A percentile compares a stretch with the other conserved stretches of the same genome.
Conservation (phyloP, 768 basidiomycete species). For the Boletus vermiculosoides region DNA sequence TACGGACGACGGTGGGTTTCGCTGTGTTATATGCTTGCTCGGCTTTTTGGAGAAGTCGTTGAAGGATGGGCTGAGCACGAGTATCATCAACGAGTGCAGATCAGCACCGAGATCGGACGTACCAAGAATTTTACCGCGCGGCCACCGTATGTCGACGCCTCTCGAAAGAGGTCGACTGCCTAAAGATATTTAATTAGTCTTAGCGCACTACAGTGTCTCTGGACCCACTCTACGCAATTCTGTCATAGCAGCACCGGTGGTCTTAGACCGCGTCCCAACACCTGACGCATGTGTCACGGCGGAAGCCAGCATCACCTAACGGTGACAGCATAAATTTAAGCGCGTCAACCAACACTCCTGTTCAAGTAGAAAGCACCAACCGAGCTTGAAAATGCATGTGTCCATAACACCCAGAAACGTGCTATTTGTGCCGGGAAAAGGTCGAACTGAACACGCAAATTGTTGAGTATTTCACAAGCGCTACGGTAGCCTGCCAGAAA, state of each 20-base stretch:
- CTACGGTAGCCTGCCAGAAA: constrained; percentile 68
- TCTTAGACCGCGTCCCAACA: constrained; percentile 50
- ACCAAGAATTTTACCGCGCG: constrained; percentile 71
- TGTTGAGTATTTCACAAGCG: constrained; percentile 56
- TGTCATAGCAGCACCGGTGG: constrained; percentile 65
- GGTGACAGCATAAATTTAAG: not conserved
- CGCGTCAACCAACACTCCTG: not conserved
- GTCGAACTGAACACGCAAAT: constrained; percentile 47
- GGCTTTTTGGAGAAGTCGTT: constrained; percentile 60
- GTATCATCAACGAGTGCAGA: constrained; percentile 3
- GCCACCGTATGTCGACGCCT: constrained; percentile 60
- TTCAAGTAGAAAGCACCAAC: constrained; percentile 36
- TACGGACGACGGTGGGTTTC: constrained; percentile 42
- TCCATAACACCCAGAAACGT: constrained; percentile 73
- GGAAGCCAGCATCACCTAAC: constrained; percentile 71
- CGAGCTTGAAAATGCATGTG: constrained; percentile 65
- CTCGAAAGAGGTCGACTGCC: constrained; percentile 64
- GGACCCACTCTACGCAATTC: constrained; percentile 47
- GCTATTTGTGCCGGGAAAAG: constrained; percentile 58
- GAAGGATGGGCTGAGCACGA: constrained; percentile 57
- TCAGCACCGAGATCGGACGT: constrained; percentile 20
- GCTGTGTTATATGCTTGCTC: constrained; percentile 50
- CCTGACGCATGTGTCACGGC: constrained; percentile 67
- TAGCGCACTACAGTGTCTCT: not conserved
- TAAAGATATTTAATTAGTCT: constrained; percentile 9